Conservation (phyloP, 768 basidiomycete species). For the Tulasnella sp. region DNA sequence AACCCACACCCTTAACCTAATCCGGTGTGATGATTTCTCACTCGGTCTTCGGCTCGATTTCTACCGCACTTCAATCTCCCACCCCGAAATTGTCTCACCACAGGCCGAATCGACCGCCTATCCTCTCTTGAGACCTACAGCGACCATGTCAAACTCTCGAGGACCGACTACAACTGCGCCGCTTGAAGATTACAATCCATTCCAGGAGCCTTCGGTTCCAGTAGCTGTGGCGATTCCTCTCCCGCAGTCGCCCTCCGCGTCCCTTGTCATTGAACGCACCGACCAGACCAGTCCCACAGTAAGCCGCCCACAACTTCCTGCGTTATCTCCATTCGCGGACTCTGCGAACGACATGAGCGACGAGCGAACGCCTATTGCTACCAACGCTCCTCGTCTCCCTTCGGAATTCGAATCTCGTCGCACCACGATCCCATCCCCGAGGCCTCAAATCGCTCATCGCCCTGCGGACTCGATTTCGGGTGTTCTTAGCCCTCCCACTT, state of each 20-base stretch:
- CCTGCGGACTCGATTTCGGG: background rate
- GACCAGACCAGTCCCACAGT: background rate
- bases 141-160: background rate
- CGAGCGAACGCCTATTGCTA: background rate
- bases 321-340: background rate
- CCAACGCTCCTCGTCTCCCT: background rate
- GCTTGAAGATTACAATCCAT: background rate
- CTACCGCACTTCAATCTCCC: background rate
- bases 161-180: background rate
- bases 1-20: background rate
- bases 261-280: background rate
- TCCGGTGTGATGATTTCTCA: background rate
- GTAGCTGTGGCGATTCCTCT: slow-evolving; percentile 2
- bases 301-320: background rate
- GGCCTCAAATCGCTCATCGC: background rate
- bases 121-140: background rate
- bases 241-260: background rate
- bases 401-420: background rate
- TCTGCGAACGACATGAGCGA: background rate
- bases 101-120: background rate
- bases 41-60: background rate
- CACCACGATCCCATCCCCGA: background rate
- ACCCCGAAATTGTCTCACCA: background rate
- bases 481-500: background rate
- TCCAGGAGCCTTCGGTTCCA: background rate